These are phyloP conservation scores for Candida maris DNA, from an alignment of 805 yeast species.

Conservation along the genomic window DNA sequence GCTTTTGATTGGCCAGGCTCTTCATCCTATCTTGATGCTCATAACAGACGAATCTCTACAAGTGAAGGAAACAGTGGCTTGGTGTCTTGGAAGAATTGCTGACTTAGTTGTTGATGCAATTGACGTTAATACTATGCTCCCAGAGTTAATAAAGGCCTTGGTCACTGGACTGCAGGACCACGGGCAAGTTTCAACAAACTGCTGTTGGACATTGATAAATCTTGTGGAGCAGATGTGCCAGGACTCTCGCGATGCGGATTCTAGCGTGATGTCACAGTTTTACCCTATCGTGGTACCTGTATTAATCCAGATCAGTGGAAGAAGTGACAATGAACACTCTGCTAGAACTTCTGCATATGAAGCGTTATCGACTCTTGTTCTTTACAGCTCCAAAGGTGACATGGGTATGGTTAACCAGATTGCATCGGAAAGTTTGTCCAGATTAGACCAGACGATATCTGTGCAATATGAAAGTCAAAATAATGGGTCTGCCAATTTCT, in stretches of 20 bases:
- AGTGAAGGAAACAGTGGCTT: slow-evolving; percentile 95
- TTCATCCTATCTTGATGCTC: slow-evolving; percentile 69
- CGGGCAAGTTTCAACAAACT: slow-evolving; percentile 91
- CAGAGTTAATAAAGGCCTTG: slow-evolving; percentile 69
- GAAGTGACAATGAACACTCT: slow-evolving; percentile 77
- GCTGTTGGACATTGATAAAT: slow-evolving; percentile 96
- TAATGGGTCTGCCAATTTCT: slow-evolving; percentile 14
- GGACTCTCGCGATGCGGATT: slow-evolving; percentile 44
- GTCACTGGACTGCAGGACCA: slow-evolving; percentile 82
- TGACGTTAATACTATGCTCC: slow-evolving; percentile 60
- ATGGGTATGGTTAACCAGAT: slow-evolving; percentile 65
- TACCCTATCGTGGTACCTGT: slow-evolving; percentile 68
- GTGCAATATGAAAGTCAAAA: slow-evolving; percentile 46
- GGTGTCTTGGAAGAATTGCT: slow-evolving; percentile 97
- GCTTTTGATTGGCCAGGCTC: slow-evolving; percentile 72
- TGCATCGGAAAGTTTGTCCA: slow-evolving; percentile 68
- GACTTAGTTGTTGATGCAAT: slow-evolving; percentile 79
- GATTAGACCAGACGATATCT: slow-evolving; percentile 67
- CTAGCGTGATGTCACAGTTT: slow-evolving; percentile 70
- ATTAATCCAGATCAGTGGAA: slow-evolving; percentile 63
- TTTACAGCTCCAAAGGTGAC: slow-evolving; percentile 67
- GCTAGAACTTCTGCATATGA: slow-evolving; percentile 96
- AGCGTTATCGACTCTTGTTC: slow-evolving; percentile 79
- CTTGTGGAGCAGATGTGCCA: slow-evolving; percentile 75
- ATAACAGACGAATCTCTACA: slow-evolving; percentile 75